Percentiles rank a stretch among this genome's conserved stretches.
Conservation (phyloP, 75 land plant genomes). For the Cunninghamia lanceolata region DNA sequence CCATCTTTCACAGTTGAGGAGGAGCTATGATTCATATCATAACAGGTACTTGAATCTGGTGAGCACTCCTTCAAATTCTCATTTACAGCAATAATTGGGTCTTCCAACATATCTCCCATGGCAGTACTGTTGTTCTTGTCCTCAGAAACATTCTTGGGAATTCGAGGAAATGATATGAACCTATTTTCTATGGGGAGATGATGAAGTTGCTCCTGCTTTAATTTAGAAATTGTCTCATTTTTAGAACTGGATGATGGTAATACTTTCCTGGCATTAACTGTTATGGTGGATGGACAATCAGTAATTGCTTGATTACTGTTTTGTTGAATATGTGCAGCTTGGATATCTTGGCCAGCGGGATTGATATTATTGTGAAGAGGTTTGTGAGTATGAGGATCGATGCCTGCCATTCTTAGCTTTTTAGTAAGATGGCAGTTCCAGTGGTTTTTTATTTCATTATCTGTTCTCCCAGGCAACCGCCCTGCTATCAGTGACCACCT, state of each 20-base stretch:
- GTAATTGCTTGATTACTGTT: background rate
- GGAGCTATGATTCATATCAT: background rate
- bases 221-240: background rate
- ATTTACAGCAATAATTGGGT: background rate
- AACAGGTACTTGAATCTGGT: no score
- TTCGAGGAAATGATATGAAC: background rate
- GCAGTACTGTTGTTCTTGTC: background rate
- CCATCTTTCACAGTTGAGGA: background rate
- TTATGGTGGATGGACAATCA: background rate
- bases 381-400: background rate
- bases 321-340: background rate
- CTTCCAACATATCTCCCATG: background rate
- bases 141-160: background rate
- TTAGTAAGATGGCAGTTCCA: background rate
- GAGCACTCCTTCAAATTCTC: background rate
- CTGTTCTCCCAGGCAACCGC: background rate
- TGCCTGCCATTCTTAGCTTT: background rate
- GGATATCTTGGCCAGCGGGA: background rate
- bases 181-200: background rate
- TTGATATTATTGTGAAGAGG: background rate
- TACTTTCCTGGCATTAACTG: background rate
- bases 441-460: background rate
- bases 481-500: slow-evolving; percentile 4
- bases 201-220: background rate
- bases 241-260: background rate